Evolutionary conservation across 306 rosid species (phyloP).

Genomic region (Aeschynomene evenia): DNA sequence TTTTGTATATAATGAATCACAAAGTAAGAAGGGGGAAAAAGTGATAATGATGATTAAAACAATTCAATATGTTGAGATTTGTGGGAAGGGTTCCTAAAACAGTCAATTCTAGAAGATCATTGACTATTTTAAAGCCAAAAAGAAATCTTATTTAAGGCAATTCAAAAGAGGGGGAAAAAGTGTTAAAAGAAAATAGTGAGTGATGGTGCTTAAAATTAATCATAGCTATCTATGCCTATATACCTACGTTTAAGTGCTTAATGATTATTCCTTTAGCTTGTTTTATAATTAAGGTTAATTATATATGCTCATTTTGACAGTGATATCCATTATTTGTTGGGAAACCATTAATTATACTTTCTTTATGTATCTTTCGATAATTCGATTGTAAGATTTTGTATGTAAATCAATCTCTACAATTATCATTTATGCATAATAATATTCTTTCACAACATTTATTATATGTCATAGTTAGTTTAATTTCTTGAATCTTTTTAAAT

Average conservation of each 20-base stretch:
- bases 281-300: constrained; percentile 20
- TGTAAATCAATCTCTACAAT: no score
- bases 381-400: not conserved
- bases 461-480: no score
- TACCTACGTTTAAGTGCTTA: constrained; percentile 13
- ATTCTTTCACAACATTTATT: no score
- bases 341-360: no score
- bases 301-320: not conserved
- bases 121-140: constrained; percentile 1
- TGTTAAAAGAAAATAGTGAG: not conserved
- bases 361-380: no score
- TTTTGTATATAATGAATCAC: no score
- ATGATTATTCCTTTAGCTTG: not conserved
- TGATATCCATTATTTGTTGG: not conserved
- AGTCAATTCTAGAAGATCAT: not conserved
- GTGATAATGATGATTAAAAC: not conserved
- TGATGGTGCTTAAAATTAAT: constrained; percentile 32
- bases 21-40: not conserved
- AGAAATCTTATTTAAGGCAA: not conserved
- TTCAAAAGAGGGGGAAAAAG: not conserved
- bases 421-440: no score
- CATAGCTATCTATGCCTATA: constrained; percentile 17
- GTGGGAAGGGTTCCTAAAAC: not conserved
- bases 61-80: not conserved
- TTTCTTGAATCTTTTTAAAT: no score